A percentile compares a stretch with the other conserved stretches of the same genome.
Conservation (phyloP, 495 filamentous ascomycete species). For the Hypoxylon trugodes region DNA sequence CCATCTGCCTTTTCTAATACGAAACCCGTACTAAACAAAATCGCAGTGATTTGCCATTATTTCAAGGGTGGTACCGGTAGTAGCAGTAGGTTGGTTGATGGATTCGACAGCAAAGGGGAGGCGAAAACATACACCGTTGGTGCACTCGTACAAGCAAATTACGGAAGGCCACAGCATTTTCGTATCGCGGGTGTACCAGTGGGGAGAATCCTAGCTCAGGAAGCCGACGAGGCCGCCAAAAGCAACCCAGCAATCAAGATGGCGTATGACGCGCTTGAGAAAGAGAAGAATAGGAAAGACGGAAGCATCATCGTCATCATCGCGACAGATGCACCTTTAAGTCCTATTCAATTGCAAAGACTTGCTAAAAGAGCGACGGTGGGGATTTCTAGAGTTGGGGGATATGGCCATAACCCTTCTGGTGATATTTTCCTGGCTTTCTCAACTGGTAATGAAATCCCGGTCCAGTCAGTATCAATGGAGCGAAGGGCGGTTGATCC, state of each 20-base stretch:
- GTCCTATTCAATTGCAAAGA: conserved; percentile 57
- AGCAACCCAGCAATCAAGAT: conserved; percentile 39
- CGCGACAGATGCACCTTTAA: conserved; percentile 61
- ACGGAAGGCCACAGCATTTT: conserved; percentile 54
- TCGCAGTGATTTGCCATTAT: conserved; percentile 44
- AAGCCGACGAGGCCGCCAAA: conserved; percentile 39
- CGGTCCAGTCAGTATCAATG: conserved; percentile 46
- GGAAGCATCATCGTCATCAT: conserved; percentile 64
- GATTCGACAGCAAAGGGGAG: conserved; percentile 41
- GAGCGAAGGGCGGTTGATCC: conserved; percentile 38
- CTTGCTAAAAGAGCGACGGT: conserved; percentile 62
- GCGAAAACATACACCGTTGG: conserved; percentile 57
- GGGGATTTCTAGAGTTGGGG: conserved; percentile 59
- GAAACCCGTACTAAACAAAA: neutral
- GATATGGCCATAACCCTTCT: conserved; percentile 57
- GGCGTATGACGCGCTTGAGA: conserved; percentile 30
- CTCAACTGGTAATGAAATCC: conserved; percentile 57
- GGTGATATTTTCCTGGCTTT: conserved; percentile 65
- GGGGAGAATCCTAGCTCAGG: conserved; percentile 52
- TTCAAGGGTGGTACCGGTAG: conserved; percentile 64
- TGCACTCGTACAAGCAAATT: conserved; percentile 62
- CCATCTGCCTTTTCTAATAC: neutral
- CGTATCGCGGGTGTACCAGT: conserved; percentile 59
- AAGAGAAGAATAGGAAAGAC: conserved; percentile 54
- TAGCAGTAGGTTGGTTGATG: conserved; percentile 54